Evolutionary conservation across 306 rosid genomes (phyloP).

Genomic region (Myrica gale): DNA sequence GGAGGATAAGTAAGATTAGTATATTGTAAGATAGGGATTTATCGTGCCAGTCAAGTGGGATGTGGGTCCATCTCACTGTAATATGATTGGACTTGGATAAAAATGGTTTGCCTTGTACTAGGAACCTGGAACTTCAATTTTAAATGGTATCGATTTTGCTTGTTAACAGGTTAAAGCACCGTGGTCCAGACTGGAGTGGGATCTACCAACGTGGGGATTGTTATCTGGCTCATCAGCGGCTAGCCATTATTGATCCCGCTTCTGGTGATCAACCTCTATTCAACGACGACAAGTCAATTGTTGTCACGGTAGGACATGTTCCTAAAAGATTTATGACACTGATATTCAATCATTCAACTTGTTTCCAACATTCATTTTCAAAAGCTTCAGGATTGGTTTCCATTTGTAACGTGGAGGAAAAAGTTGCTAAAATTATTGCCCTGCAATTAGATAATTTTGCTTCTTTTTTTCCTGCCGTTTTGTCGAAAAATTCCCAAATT

Average conservation of each 20-base stretch:
- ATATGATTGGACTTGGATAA: slow-evolving; percentile 27
- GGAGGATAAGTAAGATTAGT: background rate
- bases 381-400: background rate
- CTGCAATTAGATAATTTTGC: too few relatives aligned
- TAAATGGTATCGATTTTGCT: slow-evolving; percentile 1
- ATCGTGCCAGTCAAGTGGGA: slow-evolving; percentile 12
- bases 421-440: background rate
- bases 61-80: slow-evolving; percentile 25
- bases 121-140: background rate
- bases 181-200: slow-evolving; percentile 98
- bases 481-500: slow-evolving; percentile 1
- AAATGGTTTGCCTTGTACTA: background rate
- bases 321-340: background rate
- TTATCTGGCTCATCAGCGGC: slow-evolving; percentile 84
- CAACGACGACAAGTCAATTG: slow-evolving; percentile 73
- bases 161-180: slow-evolving; percentile 74
- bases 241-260: slow-evolving; percentile 92
- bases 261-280: slow-evolving; percentile 99
- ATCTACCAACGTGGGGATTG: slow-evolving; percentile 76
- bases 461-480: background rate
- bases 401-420: background rate
- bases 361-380: background rate
- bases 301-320: slow-evolving; percentile 63
- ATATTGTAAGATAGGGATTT: background rate
- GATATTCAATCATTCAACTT: background rate